Evolutionary conservation across 2,329 filamentous ascomycete species (phyloP), one percentile per base, ranked within the genome.

Genomic region (Xylariomycetidae sp.): DNA sequence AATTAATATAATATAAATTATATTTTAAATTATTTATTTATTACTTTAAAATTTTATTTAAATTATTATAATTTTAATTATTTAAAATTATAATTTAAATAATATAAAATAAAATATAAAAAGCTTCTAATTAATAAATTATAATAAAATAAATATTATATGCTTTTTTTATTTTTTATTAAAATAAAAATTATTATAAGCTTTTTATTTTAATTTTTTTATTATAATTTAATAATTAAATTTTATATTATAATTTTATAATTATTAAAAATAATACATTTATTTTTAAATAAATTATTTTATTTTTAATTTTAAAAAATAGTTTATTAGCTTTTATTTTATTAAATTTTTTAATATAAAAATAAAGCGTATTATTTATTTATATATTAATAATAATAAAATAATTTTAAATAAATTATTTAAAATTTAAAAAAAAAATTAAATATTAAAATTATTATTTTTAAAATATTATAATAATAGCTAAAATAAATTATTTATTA

Each of bases 151-250:
- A 15, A 27, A 12, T 13, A 26, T 26, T 13, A 26, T 26, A 26
- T n/a, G 25, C 12, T 26, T 26, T 26, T 26, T 26, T 26, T 31
- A 31, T 22, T 23, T 1, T 31, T 23, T 14, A 22, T 31, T 25
- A 27, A 25, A 25, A 33, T 33, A 25, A 27, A 16, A 33, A 25
- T 26, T 16, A 33, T 26, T 26, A 9, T 16, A 12, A 3, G n/a
- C 13, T 17, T 33, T 26, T 26, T 26, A 26, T 5, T 26, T 26
- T 6, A 26, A 26, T 6, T 6, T 26, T 12, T 26, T 26, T 26
- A 26, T 26, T 26, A 26, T 13, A 13, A 26, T 13, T 26, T 7
- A 26, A 3, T 8, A 4, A 33, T 3, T 26, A 27, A 5, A n/a
- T 5, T 9, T 23, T 16, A 22, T 23, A 32, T 10, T 3, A 22